A percentile compares a stretch with the other conserved stretches of the same genome.
These are phyloP conservation scores for Colletotrichum agaves DNA, from an alignment of 2,329 filamentous ascomycete genomes.

Conservation along the genomic window DNA sequence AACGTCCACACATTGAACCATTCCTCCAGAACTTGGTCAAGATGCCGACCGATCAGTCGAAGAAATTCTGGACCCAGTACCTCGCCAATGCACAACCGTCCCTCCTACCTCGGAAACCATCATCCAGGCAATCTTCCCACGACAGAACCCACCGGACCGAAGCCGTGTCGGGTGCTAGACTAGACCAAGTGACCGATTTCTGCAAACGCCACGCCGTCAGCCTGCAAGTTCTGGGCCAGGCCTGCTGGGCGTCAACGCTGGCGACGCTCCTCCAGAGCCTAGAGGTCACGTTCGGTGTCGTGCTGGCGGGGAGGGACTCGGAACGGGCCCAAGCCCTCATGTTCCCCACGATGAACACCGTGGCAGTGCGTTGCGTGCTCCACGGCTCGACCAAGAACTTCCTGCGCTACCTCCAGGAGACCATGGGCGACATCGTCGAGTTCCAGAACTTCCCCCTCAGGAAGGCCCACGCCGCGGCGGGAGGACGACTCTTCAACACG, in stretches of 20 bases:
- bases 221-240: conserved; percentile 79
- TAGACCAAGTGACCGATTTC: conserved; percentile 56
- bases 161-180: conserved; percentile 47
- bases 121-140: conserved; percentile 43
- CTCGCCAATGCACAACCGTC: conserved; percentile 63
- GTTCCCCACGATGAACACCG: conserved; percentile 94
- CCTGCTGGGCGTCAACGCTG: conserved; percentile 79
- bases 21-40: conserved; percentile 66
- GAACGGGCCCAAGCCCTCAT: conserved; percentile 74
- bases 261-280: conserved; percentile 71
- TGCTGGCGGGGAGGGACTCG: conserved; percentile 85
- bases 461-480: conserved; percentile 64
- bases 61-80: conserved; percentile 77
- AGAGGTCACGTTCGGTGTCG: conserved; percentile 84
- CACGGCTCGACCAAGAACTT: conserved; percentile 75
- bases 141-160: conserved; percentile 52
- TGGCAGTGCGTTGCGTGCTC: conserved; percentile 77
- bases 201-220: conserved; percentile 77
- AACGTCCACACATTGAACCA: conserved; percentile 60
- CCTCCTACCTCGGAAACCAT: conserved; percentile 41
- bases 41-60: conserved; percentile 46
- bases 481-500: conserved; percentile 61
- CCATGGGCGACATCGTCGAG: conserved; percentile 71
- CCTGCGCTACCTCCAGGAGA: conserved; percentile 78
- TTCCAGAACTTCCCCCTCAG: conserved; percentile 83